Conservation (phyloP, 169 alveolate species). For the Plasmodium relictum region DNA sequence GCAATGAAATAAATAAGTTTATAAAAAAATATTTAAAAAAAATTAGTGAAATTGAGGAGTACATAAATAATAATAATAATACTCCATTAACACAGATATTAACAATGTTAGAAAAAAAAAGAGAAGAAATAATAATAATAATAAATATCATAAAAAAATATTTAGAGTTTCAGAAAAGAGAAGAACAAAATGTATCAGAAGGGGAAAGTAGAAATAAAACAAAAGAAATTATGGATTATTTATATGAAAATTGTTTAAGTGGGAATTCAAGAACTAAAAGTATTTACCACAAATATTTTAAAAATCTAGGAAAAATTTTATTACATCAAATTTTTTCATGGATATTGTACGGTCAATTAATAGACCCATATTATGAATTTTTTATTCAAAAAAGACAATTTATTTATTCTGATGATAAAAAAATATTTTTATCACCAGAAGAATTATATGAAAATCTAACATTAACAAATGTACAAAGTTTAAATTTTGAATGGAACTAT, state of each 20-base stretch:
- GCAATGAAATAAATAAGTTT: slow-evolving; percentile 81
- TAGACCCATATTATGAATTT: slow-evolving; percentile 83
- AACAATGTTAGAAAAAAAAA: slow-evolving; percentile 79
- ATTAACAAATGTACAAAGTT: slow-evolving; percentile 75
- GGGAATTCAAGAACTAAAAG: slow-evolving; percentile 70
- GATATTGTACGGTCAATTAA: slow-evolving; percentile 83
- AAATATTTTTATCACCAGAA: slow-evolving; percentile 71
- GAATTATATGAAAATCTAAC: slow-evolving; percentile 75
- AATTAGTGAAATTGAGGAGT: slow-evolving; percentile 79
- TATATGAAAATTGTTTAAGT: slow-evolving; percentile 61
- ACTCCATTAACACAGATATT: slow-evolving; percentile 81
- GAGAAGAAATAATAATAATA: slow-evolving; percentile 77
- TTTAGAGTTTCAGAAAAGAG: slow-evolving; percentile 71
- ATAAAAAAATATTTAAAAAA: slow-evolving; percentile 75
- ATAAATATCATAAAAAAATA: slow-evolving; percentile 66
- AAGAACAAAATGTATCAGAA: slow-evolving; percentile 56
- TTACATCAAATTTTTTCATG: slow-evolving; percentile 78
- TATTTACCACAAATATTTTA: slow-evolving; percentile 60
- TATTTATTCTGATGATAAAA: slow-evolving; percentile 73
- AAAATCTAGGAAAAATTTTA: slow-evolving; percentile 69
- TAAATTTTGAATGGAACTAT: slow-evolving; percentile 84
- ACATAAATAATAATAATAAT: slow-evolving; percentile 77
- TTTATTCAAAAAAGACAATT: slow-evolving; percentile 77
- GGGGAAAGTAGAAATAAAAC: slow-evolving; percentile 74
- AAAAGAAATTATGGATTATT: slow-evolving; percentile 73